These are phyloP conservation scores for Ustilago tritici DNA, from an alignment of 1,284 basidiomycete species.

Conservation along the genomic window DNA sequence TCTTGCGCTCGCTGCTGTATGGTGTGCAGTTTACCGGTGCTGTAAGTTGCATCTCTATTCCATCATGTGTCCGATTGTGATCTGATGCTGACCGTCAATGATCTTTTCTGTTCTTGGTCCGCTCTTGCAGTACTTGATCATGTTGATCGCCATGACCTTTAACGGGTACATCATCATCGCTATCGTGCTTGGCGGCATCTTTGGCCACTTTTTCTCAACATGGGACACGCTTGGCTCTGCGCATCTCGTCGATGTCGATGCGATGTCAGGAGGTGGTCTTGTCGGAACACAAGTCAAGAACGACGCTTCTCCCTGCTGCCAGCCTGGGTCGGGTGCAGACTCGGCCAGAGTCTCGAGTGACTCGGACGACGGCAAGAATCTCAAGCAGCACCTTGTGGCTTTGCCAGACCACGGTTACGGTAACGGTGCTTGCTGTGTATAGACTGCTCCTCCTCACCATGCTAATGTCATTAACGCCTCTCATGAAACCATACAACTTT, in stretches of 20 bases:
- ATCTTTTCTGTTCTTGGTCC: background rate
- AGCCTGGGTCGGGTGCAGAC: conserved; percentile 16
- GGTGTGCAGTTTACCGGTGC: conserved; percentile 61
- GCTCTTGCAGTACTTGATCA: conserved; percentile 53
- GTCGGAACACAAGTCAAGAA: conserved; percentile 3
- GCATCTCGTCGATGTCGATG: conserved; percentile 38
- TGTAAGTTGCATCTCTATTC: conserved; percentile 26
- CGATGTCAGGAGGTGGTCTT: conserved; percentile 12
- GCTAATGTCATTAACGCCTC: too few relatives aligned
- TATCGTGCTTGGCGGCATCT: conserved; percentile 60
- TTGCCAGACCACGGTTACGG: conserved; percentile 44
- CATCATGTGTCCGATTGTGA: background rate
- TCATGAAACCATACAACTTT: too few relatives aligned
- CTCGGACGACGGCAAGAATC: conserved; percentile 29
- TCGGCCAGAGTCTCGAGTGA: conserved; percentile 30
- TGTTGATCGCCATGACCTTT: conserved; percentile 66
- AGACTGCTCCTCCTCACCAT: background rate
- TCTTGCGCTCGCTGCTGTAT: conserved; percentile 58
- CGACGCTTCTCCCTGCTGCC: conserved; percentile 21
- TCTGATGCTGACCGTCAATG: background rate
- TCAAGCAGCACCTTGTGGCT: conserved; percentile 41
- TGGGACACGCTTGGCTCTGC: conserved; percentile 58
- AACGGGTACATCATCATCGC: conserved; percentile 65
- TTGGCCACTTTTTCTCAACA: conserved; percentile 63
- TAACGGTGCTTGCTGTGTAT: conserved; percentile 43